Evolutionary conservation across 257 asterid species (phyloP), one percentile per base, ranked within the genome.

Genomic region (Petrea volubilis): DNA sequence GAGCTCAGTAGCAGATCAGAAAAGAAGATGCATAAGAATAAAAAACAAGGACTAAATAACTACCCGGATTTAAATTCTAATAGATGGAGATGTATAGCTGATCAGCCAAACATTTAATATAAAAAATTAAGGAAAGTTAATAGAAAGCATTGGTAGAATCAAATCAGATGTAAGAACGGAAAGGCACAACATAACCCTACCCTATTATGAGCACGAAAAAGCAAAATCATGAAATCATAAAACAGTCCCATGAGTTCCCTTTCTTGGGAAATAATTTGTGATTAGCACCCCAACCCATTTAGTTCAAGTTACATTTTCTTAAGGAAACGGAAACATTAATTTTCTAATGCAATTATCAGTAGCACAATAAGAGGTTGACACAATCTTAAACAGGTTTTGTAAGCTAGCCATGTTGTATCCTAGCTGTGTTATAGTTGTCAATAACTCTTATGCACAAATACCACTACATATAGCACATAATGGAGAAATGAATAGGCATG

Each of bases 1-100:
- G 90, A 78, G 78, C 78, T 80, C 51, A 76, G 77, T 49, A 91
- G 93, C 80, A 68, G 82, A 76, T 93, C 90, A 80, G n/a, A n/a
- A 86, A 87, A 64, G 86, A 78, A 73, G 96, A 83, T 62, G 90
- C 86, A 68, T 82, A 88, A 75, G 96, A 88, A 67, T 87, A 83
- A 82, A 84, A 85, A 79, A n/a, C n/a, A n/a, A n/a, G n/a, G n/a
- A n/a, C n/a, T n/a, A n/a, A n/a, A n/a, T n/a, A n/a, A n/a, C n/a
- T n/a, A n/a, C n/a, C n/a, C n/a, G n/a, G n/a, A n/a, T n/a, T n/a
- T n/a, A n/a, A n/a, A n/a, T n/a, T n/a, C n/a, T n/a, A n/a, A n/a
- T n/a, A n/a, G n/a, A n/a, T n/a, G n/a, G n/a, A n/a, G n/a, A n/a
- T n/a, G n/a, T n/a, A n/a, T n/a, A n/a, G n/a, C n/a, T n/a, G n/a